Evolutionary conservation across 225 moss, liverwort and hornwort species (phyloP).

Genomic region (Physcomitrium patens): DNA sequence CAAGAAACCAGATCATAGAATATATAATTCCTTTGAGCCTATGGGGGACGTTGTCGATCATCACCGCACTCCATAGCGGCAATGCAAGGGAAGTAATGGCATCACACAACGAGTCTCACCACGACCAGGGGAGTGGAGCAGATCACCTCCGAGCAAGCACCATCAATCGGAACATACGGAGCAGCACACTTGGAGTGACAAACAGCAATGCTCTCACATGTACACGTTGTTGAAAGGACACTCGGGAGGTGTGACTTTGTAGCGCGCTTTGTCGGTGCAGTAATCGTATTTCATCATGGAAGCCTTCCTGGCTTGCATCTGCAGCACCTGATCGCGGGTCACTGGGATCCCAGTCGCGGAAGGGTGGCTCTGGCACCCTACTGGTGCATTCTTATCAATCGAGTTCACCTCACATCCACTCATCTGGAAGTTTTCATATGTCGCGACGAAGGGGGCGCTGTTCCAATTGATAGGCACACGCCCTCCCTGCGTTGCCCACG

Average conservation of each 20-base stretch:
- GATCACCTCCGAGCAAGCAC: too few relatives aligned
- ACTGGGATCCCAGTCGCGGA: constrained; percentile 40
- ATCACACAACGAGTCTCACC: too few relatives aligned
- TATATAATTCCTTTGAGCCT: too few relatives aligned
- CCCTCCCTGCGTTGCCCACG: constrained; percentile 90
- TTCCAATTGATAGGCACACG: constrained; percentile 68
- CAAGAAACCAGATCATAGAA: too few relatives aligned
- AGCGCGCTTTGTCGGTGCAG: constrained; percentile 64
- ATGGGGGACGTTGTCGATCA: too few relatives aligned
- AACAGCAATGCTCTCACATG: too few relatives aligned
- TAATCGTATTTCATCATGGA: constrained; percentile 62
- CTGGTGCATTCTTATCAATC: not conserved
- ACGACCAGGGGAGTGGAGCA: too few relatives aligned
- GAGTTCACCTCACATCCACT: constrained; percentile 40
- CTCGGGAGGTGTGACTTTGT: constrained; percentile 36
- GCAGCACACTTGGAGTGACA: too few relatives aligned
- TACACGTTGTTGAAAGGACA: constrained; percentile 45
- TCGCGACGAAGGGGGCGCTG: constrained; percentile 68
- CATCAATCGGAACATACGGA: too few relatives aligned
- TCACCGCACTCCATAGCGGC: too few relatives aligned
- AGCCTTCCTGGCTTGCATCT: constrained; percentile 47
- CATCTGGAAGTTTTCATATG: constrained; percentile 51
- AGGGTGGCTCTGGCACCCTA: constrained; percentile 28
- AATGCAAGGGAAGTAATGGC: too few relatives aligned
- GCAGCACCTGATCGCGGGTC: constrained; percentile 18